Evolutionary conservation across 345 rosid species (phyloP).

Genomic region (Boechera divaricarpa): DNA sequence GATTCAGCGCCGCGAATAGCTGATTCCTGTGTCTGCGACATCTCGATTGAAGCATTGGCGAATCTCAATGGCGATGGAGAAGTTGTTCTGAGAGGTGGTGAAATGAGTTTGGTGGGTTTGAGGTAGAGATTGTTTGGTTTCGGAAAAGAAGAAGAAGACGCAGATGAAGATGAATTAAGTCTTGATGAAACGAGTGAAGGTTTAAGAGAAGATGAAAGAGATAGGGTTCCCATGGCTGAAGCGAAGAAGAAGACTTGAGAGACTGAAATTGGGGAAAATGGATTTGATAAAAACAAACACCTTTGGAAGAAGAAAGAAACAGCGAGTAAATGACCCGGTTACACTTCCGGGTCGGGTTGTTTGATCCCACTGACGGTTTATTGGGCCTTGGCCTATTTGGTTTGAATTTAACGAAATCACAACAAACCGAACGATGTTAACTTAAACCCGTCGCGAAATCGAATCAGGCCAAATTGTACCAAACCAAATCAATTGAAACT

Average conservation of each 20-base stretch:
- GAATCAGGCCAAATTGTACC: neutral
- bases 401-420: neutral
- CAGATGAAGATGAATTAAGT: conserved; percentile 39
- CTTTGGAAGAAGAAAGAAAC: conserved; percentile 30
- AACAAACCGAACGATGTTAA: neutral
- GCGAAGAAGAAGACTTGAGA: conserved; percentile 3
- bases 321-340: conserved; percentile 27
- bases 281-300: conserved; percentile 27
- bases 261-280: conserved; percentile 28
- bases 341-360: conserved; percentile 33
- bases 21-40: conserved; percentile 64
- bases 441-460: neutral
- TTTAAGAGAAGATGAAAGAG: conserved; percentile 52
- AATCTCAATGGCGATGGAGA: conserved; percentile 39
- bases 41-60: conserved; percentile 46
- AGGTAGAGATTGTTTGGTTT: conserved; percentile 42
- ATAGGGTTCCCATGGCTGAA: conserved; percentile 57
- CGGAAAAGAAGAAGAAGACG: conserved; percentile 29
- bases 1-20: conserved; percentile 77
- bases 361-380: no score
- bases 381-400: conserved; percentile 11
- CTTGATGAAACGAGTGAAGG: conserved; percentile 47
- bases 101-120: conserved; percentile 42
- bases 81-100: conserved; percentile 44
- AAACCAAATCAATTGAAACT: neutral